Percentiles rank a stretch among this genome's conserved stretches.
phyloP scores from a whole-genome alignment of 495 filamentous ascomycete species.

The Aspergillus nanangensis region DNA sequence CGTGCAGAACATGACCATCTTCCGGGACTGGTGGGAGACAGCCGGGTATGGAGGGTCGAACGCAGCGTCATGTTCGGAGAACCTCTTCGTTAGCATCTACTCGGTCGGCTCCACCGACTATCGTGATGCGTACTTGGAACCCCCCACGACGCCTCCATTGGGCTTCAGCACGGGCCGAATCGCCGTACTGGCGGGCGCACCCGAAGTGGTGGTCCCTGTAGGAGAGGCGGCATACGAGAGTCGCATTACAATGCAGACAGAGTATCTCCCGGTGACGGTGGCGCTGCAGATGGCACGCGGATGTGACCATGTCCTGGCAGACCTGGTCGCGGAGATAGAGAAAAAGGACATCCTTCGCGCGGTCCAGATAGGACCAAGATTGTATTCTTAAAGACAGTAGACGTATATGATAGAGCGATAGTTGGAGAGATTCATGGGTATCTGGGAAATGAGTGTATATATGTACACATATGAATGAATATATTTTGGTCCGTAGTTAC shows the following conservation, averaged over 20 bases:
- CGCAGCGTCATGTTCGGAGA: slow-evolving; percentile 34
- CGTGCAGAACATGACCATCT: slow-evolving; percentile 42
- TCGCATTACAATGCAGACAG: slow-evolving; percentile 47
- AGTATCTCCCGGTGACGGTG: slow-evolving; percentile 56
- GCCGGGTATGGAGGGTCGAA: slow-evolving; percentile 38
- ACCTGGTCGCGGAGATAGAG: slow-evolving; percentile 48
- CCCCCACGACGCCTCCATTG: slow-evolving; percentile 21
- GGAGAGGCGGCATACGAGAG: slow-evolving; percentile 50
- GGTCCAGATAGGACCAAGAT: slow-evolving; percentile 36
- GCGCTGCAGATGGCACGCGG: slow-evolving; percentile 56
- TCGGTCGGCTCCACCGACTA: slow-evolving; percentile 23
- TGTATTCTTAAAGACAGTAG: slow-evolving; percentile 8
- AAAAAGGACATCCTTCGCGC: slow-evolving; percentile 44
- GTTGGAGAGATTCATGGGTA: neutral
- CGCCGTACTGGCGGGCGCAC: slow-evolving; percentile 42
- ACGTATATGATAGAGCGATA: neutral
- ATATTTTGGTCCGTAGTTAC: too few species aligned
- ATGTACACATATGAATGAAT: too few species aligned
- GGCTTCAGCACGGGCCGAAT: slow-evolving; percentile 44
- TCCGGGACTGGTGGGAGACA: slow-evolving; percentile 49
- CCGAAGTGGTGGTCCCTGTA: slow-evolving; percentile 56
- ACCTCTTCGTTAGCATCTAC: slow-evolving; percentile 30
- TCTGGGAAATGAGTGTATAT: slow-evolving; percentile 6
- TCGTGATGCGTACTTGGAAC: slow-evolving; percentile 24
- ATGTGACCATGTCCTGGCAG: slow-evolving; percentile 57